A percentile compares a stretch with the other conserved stretches of the same genome.
Conservation (phyloP, 139 green algal species). For the Tetradesmus obliquus region DNA sequence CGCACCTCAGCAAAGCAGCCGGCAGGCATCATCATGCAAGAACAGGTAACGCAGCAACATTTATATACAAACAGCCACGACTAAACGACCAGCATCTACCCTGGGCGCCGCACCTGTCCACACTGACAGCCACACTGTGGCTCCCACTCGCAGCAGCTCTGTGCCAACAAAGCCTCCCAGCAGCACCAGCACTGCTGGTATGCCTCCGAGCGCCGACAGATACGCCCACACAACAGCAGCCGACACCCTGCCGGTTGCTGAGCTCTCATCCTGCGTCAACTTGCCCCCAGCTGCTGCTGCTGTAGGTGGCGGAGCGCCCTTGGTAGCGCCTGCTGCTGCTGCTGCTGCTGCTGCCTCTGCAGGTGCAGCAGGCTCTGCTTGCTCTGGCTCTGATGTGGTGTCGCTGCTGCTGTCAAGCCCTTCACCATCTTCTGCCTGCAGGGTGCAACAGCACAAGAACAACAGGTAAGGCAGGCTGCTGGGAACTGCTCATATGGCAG, state of each 20-base stretch:
- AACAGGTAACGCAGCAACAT: background rate
- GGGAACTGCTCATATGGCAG: no score
- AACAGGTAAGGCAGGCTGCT: background rate
- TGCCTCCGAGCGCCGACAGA: slow-evolving; percentile 64
- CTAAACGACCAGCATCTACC: no score
- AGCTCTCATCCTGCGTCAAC: slow-evolving; percentile 45
- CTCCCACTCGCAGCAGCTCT: slow-evolving; percentile 62
- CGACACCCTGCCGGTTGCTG: slow-evolving; percentile 57
- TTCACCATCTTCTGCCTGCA: slow-evolving; percentile 25
- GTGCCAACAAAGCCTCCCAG: slow-evolving; percentile 55
- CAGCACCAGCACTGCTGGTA: slow-evolving; percentile 49
- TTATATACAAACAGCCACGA: no score
- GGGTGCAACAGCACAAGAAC: background rate
- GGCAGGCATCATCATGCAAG: background rate
- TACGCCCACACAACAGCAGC: slow-evolving; percentile 62
- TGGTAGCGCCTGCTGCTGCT: background rate
- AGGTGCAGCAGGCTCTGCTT: background rate
- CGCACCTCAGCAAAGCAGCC: background rate
- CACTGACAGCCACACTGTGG: slow-evolving; percentile 71
- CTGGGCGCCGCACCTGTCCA: slow-evolving; percentile 61
- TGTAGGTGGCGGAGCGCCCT: background rate
- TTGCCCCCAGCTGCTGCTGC: background rate
- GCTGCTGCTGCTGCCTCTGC: background rate
- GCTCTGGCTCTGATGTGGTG: background rate
- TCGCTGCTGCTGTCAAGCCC: background rate